These are phyloP conservation scores for Beauveria sp. DNA, from an alignment of 2,329 filamentous ascomycete genomes.

Conservation along the genomic window DNA sequence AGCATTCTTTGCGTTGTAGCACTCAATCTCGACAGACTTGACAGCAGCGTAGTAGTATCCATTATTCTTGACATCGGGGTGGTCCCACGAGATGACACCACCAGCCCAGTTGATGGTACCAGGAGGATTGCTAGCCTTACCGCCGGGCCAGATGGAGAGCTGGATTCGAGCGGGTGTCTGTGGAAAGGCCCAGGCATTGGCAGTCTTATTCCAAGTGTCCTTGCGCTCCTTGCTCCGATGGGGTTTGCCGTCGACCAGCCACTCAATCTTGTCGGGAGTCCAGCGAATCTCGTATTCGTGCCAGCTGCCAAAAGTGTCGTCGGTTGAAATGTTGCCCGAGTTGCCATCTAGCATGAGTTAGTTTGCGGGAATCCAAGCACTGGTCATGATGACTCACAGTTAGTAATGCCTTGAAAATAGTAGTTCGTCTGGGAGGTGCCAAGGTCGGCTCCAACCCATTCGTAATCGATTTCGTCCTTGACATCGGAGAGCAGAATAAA, in stretches of 20 bases:
- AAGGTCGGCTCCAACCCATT: constrained; percentile 80
- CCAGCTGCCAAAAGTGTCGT: constrained; percentile 66
- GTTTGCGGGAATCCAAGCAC: neutral
- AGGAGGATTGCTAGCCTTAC: constrained; percentile 65
- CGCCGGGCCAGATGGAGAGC: constrained; percentile 93
- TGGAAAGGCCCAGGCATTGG: constrained; percentile 77
- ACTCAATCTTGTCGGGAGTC: constrained; percentile 78
- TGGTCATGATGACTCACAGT: constrained; percentile 55
- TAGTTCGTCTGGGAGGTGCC: constrained; percentile 82
- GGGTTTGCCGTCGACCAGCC: constrained; percentile 76
- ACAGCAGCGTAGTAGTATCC: constrained; percentile 87
- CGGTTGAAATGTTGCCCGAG: constrained; percentile 59
- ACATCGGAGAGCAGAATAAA: constrained; percentile 94
- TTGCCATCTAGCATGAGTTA: constrained; percentile 55
- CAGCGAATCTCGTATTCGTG: constrained; percentile 93
- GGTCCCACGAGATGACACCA: constrained; percentile 75
- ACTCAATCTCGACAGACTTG: constrained; percentile 70
- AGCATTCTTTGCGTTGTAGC: constrained; percentile 58
- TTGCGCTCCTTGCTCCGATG: constrained; percentile 66
- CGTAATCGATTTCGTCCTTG: constrained; percentile 98
- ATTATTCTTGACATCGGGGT: constrained; percentile 63
- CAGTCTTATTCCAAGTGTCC: constrained; percentile 79
- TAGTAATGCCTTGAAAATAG: constrained; percentile 88
- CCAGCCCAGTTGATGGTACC: constrained; percentile 91
- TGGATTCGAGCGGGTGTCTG: constrained; percentile 88